These are phyloP conservation scores for Annona squamosa DNA, from an alignment of 164 flowering plant species.

Conservation along the genomic window DNA sequence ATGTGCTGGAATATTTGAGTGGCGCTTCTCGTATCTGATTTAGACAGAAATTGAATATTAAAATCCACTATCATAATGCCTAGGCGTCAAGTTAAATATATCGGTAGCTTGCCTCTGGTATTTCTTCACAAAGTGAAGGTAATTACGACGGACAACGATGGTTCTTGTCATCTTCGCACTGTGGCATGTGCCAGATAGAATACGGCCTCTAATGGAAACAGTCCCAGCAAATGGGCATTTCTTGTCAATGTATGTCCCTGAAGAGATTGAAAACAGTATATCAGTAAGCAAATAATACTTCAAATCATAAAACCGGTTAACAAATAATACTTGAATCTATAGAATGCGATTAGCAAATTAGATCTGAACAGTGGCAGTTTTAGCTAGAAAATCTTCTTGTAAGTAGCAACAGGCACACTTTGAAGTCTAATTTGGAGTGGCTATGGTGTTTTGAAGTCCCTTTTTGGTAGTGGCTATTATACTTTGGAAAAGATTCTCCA, in stretches of 20 bases:
- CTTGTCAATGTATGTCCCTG: slow-evolving; percentile 27
- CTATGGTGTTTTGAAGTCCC: no score
- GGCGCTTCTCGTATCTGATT: slow-evolving; percentile 26
- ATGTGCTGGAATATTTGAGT: slow-evolving; percentile 23
- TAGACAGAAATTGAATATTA: not conserved
- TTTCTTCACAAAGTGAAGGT: slow-evolving; percentile 39
- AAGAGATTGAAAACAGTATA: not conserved
- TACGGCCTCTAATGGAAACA: slow-evolving; percentile 36
- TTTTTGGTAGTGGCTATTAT: no score
- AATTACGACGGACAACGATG: slow-evolving; percentile 33
- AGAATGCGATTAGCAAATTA: no score
- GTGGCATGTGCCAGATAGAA: slow-evolving; percentile 28
- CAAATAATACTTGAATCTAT: no score
- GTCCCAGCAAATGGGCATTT: slow-evolving; percentile 25
- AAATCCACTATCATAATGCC: not conserved
- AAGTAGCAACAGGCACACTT: no score
- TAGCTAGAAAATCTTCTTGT: no score
- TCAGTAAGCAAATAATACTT: not conserved
- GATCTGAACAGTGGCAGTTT: no score
- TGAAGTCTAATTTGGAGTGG: no score
- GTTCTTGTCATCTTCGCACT: slow-evolving; percentile 33
- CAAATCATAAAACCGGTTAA: not conserved
- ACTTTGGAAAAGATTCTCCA: no score
- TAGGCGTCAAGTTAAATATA: not conserved
- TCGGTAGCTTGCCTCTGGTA: slow-evolving; percentile 25